A percentile compares a stretch with the other conserved stretches of the same genome.
phyloP scores from a whole-genome alignment of 2,329 filamentous ascomycete genomes.

The Talaromyces marneffei region DNA sequence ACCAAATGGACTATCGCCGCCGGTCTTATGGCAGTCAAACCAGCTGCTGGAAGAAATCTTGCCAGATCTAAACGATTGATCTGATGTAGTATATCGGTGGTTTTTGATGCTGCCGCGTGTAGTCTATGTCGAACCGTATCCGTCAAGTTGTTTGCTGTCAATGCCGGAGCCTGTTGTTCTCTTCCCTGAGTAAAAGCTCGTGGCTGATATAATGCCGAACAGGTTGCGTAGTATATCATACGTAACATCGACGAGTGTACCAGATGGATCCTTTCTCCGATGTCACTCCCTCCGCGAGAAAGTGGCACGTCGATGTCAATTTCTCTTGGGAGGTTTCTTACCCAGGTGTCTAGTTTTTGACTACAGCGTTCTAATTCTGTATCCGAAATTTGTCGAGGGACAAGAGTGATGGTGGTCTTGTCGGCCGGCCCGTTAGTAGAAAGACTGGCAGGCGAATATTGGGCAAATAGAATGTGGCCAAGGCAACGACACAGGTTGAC shows the following conservation, averaged over 20 bases:
- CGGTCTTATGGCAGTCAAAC: constrained; percentile 77
- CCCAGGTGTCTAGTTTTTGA: constrained; percentile 68
- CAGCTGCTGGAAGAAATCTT: constrained; percentile 71
- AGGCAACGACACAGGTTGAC: constrained; percentile 80
- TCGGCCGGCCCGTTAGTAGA: constrained; percentile 59
- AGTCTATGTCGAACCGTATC: constrained; percentile 72
- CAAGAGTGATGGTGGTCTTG: constrained; percentile 70
- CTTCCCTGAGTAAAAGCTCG: constrained; percentile 60
- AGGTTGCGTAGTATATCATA: constrained; percentile 83
- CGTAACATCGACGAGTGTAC: constrained; percentile 75
- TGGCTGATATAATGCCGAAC: constrained; percentile 81
- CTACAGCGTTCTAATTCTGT: constrained; percentile 72
- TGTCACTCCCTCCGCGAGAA: constrained; percentile 52
- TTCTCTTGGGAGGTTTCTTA: constrained; percentile 59
- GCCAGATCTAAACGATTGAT: constrained; percentile 66
- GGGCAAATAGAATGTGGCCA: constrained; percentile 74
- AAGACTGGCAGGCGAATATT: constrained; percentile 79
- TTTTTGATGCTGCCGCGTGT: constrained; percentile 72
- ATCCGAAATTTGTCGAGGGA: constrained; percentile 73
- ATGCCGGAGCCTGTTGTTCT: neutral
- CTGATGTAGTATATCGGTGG: constrained; percentile 70
- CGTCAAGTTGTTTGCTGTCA: constrained; percentile 48
- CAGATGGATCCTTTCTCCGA: constrained; percentile 42
- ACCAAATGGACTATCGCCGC: constrained; percentile 84
- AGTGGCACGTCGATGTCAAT: constrained; percentile 63